Percentiles rank a stretch among this genome's conserved stretches.
phyloP scores from a whole-genome alignment of 2,329 filamentous ascomycete genomes.

The Fusarium sp. region DNA sequence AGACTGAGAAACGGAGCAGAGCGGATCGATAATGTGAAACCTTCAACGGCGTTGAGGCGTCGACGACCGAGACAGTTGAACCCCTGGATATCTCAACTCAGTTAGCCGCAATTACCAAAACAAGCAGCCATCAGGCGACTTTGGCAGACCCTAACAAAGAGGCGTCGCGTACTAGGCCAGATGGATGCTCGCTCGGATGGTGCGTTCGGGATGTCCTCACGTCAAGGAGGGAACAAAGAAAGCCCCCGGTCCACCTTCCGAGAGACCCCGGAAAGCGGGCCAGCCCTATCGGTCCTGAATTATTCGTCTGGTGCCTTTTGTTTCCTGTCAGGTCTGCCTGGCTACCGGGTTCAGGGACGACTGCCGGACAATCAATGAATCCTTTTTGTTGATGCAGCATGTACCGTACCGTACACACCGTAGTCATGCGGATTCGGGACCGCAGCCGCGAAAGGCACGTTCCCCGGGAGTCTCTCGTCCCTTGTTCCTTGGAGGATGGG shows the following conservation, averaged over 20 bases:
- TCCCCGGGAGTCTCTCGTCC: neutral
- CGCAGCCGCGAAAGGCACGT: slow-evolving; percentile 4
- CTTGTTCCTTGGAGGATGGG: slow-evolving; percentile 9
- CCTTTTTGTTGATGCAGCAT: neutral
- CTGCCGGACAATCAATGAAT: neutral
- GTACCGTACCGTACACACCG: neutral
- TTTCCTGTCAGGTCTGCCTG: neutral
- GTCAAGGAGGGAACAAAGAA: slow-evolving; percentile 2
- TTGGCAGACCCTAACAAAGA: slow-evolving; percentile 18
- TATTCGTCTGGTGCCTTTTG: slow-evolving; percentile 20
- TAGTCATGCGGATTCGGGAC: neutral
- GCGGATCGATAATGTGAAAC: slow-evolving; percentile 27
- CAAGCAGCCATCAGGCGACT: slow-evolving; percentile 28
- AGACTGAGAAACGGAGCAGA: slow-evolving; percentile 16
- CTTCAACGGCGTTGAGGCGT: slow-evolving; percentile 26
- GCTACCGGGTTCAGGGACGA: neutral
- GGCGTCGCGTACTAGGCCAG: neutral
- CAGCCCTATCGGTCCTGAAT: slow-evolving; percentile 16
- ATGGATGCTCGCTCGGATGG: neutral
- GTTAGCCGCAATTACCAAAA: slow-evolving; percentile 36
- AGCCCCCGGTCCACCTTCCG: neutral
- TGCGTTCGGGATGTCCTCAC: neutral
- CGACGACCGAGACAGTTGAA: slow-evolving; percentile 27
- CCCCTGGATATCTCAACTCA: slow-evolving; percentile 14
- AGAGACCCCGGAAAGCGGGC: slow-evolving; percentile 15